A percentile compares a stretch with the other conserved stretches of the same genome.
phyloP scores from a whole-genome alignment of 1,139 yeast genomes.

The Taphrina flavorubra region DNA sequence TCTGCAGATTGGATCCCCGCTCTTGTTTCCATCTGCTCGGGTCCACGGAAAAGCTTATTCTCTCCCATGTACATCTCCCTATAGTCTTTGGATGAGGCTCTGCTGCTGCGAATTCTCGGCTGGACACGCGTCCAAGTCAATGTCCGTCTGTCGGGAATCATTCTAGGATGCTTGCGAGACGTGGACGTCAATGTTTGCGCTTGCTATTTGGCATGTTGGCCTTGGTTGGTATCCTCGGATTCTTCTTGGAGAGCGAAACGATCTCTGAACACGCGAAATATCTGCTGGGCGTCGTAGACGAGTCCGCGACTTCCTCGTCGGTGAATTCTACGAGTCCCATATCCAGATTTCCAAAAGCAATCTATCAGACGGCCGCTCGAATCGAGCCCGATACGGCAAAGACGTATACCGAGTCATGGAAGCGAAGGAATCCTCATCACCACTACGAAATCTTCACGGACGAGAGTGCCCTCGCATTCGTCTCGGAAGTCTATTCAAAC shows the following conservation, averaged over 20 bases:
- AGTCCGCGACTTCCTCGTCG: not conserved
- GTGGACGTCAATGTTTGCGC: not conserved
- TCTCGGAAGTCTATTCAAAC: not conserved
- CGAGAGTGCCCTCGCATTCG: not conserved
- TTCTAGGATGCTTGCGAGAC: not conserved
- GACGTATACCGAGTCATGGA: not conserved
- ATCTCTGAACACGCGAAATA: not conserved
- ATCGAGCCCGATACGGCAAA: not conserved
- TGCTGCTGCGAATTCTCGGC: no score
- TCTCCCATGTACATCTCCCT: no score
- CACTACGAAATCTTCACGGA: constrained; percentile 1
- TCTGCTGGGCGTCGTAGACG: not conserved
- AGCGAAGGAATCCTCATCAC: not conserved
- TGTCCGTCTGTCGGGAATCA: no score
- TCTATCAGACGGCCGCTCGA: not conserved
- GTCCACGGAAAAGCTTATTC: no score
- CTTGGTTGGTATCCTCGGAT: not conserved
- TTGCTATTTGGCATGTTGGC: not conserved
- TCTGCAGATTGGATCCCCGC: no score
- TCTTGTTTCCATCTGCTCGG: no score
- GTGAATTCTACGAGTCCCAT: not conserved
- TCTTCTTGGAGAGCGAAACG: not conserved
- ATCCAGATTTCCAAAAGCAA: not conserved
- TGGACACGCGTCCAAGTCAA: no score
- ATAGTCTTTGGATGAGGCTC: no score